Evolutionary conservation across 352 stramenopile species (phyloP).

Genomic region (Globisporangium takayamanum): DNA sequence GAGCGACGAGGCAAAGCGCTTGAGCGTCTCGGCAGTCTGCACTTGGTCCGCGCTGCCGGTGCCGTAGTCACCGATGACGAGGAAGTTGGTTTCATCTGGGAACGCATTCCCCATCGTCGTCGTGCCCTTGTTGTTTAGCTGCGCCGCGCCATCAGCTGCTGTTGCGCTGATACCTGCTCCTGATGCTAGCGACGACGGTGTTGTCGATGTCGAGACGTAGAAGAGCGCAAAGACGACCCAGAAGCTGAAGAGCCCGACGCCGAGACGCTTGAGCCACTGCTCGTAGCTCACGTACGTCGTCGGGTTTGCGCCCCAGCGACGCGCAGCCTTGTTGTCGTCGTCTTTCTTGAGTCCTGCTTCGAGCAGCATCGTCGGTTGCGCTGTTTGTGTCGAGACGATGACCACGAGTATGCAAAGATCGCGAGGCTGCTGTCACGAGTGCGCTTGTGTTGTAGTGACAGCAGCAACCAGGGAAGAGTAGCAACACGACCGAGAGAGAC

Average conservation of each 20-base stretch:
- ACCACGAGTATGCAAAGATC: background rate
- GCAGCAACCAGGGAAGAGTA: background rate
- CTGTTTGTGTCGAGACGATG: background rate
- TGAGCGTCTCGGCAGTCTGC: constrained; percentile 55
- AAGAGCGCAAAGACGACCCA: constrained; percentile 61
- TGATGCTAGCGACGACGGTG: background rate
- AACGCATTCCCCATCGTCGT: constrained; percentile 36
- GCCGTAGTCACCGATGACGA: constrained; percentile 80
- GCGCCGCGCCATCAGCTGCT: background rate
- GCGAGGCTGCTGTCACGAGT: background rate
- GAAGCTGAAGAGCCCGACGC: constrained; percentile 36
- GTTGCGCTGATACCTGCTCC: background rate
- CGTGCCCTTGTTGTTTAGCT: constrained; percentile 1
- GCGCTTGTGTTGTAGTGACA: background rate
- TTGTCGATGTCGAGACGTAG: constrained; percentile 14
- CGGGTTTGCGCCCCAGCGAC: constrained; percentile 17
- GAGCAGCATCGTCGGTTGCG: constrained; percentile 33
- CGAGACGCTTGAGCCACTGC: constrained; percentile 54
- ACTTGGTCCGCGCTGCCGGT: constrained; percentile 57
- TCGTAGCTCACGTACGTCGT: constrained; percentile 37
- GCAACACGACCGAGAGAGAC: background rate
- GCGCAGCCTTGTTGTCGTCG: constrained; percentile 39
- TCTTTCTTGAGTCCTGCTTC: constrained; percentile 52
- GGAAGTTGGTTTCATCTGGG: constrained; percentile 58
- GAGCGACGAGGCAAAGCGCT: constrained; percentile 45